Evolutionary conservation across 2,329 filamentous ascomycete genomes (phyloP).

Genomic region (Fusarium tricinctum): DNA sequence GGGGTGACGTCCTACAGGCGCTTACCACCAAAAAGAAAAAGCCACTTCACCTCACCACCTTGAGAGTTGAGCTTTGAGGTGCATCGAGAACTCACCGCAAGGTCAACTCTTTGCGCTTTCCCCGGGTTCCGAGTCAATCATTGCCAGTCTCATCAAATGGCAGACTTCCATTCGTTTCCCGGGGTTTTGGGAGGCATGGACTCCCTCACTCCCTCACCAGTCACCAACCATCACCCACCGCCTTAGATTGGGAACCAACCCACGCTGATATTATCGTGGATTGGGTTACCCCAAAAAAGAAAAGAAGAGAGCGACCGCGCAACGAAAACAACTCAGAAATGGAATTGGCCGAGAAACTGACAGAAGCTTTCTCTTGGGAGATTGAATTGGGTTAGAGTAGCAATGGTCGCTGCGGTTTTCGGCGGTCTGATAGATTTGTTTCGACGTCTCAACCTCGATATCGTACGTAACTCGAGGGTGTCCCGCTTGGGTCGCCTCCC

Average conservation of each 20-base stretch:
- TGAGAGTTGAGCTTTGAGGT: conserved; percentile 24
- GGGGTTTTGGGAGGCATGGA: conserved; percentile 11
- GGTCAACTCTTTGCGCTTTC: conserved; percentile 28
- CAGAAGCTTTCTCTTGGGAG: conserved; percentile 21
- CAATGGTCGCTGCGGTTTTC: conserved; percentile 41
- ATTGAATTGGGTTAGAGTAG: conserved; percentile 31
- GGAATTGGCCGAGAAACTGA: conserved; percentile 26
- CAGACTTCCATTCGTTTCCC: conserved; percentile 24
- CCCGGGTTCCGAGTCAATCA: conserved; percentile 42
- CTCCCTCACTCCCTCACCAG: not conserved
- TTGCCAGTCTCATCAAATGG: conserved; percentile 34
- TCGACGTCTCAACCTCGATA: conserved; percentile 32
- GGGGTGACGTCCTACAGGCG: conserved; percentile 38
- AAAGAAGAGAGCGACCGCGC: not conserved
- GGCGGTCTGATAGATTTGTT: conserved; percentile 32
- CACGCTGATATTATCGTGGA: conserved; percentile 16
- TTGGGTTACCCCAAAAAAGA: conserved; percentile 23
- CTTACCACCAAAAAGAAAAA: conserved; percentile 45
- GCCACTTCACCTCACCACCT: conserved; percentile 37
- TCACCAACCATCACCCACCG: conserved; percentile 18
- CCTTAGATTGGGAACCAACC: conserved; percentile 23
- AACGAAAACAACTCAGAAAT: conserved; percentile 5
- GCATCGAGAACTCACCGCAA: conserved; percentile 37
- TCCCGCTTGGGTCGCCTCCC: conserved; percentile 25
- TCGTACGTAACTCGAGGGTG: conserved; percentile 43